Percentiles rank a stretch among this genome's conserved stretches.
Evolutionary conservation across 2,329 filamentous ascomycete species (phyloP).

Genomic region (Xylariaceae sp.): DNA sequence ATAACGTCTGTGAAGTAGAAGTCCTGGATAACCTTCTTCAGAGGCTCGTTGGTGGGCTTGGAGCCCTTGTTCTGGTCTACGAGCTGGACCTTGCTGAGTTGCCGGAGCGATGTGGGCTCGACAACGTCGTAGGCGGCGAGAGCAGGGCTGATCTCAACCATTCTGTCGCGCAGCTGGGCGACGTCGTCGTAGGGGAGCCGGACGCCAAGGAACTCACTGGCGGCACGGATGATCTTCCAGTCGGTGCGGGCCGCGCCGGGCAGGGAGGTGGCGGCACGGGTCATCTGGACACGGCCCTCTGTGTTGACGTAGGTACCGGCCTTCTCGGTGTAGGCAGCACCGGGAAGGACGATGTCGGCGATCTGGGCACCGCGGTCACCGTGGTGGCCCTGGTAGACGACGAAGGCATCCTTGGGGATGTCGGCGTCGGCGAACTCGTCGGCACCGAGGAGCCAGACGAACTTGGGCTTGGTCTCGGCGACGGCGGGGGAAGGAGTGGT

Average conservation of each 20-base stretch:
- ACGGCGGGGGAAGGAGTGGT: constrained; percentile 77
- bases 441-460: constrained; percentile 92
- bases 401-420: constrained; percentile 91
- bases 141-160: constrained; percentile 90
- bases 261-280: constrained; percentile 79
- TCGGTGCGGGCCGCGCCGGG: constrained; percentile 89
- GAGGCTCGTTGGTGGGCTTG: constrained; percentile 62
- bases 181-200: constrained; percentile 92
- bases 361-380: constrained; percentile 90
- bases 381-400: constrained; percentile 97
- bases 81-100: constrained; percentile 86
- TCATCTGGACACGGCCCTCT: constrained; percentile 92
- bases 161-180: constrained; percentile 80
- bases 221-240: constrained; percentile 97
- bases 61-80: constrained; percentile 93
- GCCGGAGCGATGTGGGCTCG: constrained; percentile 68
- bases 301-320: constrained; percentile 95
- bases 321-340: constrained; percentile 96
- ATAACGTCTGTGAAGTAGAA: constrained; percentile 99
- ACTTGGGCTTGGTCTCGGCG: constrained; percentile 82
- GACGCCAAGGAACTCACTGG: constrained; percentile 81
- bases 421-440: constrained; percentile 83
- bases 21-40: constrained; percentile 86
- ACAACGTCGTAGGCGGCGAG: constrained; percentile 86
- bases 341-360: constrained; percentile 88